phyloP scores from a whole-genome alignment of 257 asterid genomes.

The Ballota nigra region DNA sequence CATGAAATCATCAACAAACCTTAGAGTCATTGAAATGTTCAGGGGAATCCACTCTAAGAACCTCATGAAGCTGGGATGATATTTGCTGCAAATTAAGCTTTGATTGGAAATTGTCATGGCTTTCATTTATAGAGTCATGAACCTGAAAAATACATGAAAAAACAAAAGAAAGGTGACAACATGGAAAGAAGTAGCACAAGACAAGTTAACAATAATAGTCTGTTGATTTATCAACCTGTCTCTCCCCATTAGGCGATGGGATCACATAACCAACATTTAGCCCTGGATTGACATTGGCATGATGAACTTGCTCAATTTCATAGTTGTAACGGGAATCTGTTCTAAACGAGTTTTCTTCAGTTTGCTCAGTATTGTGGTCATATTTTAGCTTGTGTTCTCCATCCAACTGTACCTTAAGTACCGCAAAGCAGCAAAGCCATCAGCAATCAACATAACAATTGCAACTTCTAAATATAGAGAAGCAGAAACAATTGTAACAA shows the following conservation, averaged over 20 bases:
- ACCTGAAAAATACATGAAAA: constrained; percentile 32
- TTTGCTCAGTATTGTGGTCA: constrained; percentile 47
- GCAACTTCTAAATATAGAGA: neutral
- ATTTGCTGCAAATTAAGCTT: constrained; percentile 47
- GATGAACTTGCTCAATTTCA: constrained; percentile 57
- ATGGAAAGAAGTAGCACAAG: neutral
- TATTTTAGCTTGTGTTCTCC: neutral
- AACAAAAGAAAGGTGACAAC: neutral
- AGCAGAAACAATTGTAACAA: neutral
- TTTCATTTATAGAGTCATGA: constrained; percentile 37
- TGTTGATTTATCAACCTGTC: constrained; percentile 28
- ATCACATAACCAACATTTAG: constrained; percentile 42
- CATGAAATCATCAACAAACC: constrained; percentile 35
- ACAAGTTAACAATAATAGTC: neutral
- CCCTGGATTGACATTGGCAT: constrained; percentile 42
- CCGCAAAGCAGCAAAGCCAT: neutral
- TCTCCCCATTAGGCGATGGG: constrained; percentile 50
- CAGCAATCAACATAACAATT: neutral
- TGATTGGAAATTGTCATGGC: constrained; percentile 44
- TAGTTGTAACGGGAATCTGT: constrained; percentile 42
- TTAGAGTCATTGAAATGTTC: constrained; percentile 41
- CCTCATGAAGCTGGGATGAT: constrained; percentile 62
- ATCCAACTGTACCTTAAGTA: neutral
- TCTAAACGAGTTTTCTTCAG: constrained; percentile 46
- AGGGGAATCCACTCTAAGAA: constrained; percentile 50